phyloP scores from a whole-genome alignment of 1,284 basidiomycete species.

The Ceratobasidium sp. region DNA sequence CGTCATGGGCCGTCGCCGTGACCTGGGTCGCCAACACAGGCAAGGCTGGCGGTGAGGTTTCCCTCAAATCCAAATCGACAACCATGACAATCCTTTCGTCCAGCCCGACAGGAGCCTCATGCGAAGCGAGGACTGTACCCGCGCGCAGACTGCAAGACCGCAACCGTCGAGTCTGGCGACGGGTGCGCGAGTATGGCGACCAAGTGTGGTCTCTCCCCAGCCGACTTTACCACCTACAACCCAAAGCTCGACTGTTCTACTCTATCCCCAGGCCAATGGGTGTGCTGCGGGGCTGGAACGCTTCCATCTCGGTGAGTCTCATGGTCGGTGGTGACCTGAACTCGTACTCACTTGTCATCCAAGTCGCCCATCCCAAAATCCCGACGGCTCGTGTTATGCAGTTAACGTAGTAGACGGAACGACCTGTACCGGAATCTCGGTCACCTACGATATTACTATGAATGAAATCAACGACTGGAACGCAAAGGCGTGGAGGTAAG shows the following conservation, averaged over 20 bases:
- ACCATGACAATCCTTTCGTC: not conserved
- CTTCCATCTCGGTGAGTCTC: conserved; percentile 29
- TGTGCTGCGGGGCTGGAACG: conserved; percentile 29
- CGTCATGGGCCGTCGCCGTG: not conserved
- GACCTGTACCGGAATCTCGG: conserved; percentile 10
- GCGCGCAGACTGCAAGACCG: conserved; percentile 19
- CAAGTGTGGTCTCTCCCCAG: conserved; percentile 26
- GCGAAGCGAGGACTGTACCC: not conserved
- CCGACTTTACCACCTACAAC: conserved; percentile 38
- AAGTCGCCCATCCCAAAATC: conserved; percentile 24
- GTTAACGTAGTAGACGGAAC: conserved; percentile 21
- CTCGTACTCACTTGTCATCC: not conserved
- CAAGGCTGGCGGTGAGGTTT: not conserved
- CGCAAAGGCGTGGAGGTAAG: conserved; percentile 30
- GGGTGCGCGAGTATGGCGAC: conserved; percentile 26
- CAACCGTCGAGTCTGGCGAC: conserved; percentile 14
- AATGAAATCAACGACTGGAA: conserved; percentile 32
- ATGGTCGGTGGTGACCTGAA: not conserved
- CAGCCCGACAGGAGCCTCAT: not conserved
- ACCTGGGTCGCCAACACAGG: not conserved
- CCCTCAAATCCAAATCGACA: not conserved
- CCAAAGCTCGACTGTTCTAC: conserved; percentile 37
- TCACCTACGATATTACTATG: conserved; percentile 27
- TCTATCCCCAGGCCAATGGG: conserved; percentile 21
- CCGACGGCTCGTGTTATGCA: conserved; percentile 37